Evolutionary conservation across 169 alveolate genomes (phyloP).

Genomic region (Babesia sp.): DNA sequence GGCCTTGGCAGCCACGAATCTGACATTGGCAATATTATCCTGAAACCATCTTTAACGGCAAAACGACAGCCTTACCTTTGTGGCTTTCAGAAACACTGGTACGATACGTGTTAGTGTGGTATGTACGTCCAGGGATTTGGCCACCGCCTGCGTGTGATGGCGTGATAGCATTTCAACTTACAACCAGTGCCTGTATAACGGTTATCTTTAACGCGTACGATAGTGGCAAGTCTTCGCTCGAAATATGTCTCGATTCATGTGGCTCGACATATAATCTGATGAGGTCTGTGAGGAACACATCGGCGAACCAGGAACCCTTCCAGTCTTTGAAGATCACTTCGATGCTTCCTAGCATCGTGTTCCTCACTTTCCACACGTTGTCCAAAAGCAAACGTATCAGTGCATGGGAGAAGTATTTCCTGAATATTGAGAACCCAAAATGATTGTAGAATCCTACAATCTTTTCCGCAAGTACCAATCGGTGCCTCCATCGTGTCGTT

Average conservation of each 20-base stretch:
- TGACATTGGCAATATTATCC: slow-evolving; percentile 57
- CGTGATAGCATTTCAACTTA: slow-evolving; percentile 4
- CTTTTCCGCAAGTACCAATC: slow-evolving; percentile 59
- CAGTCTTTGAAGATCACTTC: slow-evolving; percentile 47
- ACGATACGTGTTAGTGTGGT: slow-evolving; percentile 44
- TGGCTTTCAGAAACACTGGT: slow-evolving; percentile 46
- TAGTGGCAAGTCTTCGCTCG: slow-evolving; percentile 13
- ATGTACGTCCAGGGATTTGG: slow-evolving; percentile 59
- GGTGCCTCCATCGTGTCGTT: slow-evolving; percentile 56
- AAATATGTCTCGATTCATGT: slow-evolving; percentile 24
- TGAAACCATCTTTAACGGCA: background rate
- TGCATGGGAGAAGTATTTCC: slow-evolving; percentile 23
- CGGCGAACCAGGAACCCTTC: slow-evolving; percentile 47
- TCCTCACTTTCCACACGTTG: slow-evolving; percentile 67
- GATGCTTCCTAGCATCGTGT: slow-evolving; percentile 40
- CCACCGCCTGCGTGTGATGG: slow-evolving; percentile 46
- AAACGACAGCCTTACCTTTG: slow-evolving; percentile 14
- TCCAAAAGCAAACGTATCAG: slow-evolving; percentile 51
- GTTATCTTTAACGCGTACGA: slow-evolving; percentile 43
- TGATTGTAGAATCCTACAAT: slow-evolving; percentile 40
- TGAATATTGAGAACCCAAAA: slow-evolving; percentile 50
- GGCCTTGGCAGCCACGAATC: slow-evolving; percentile 60
- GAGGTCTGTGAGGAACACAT: slow-evolving; percentile 42
- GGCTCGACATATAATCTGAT: slow-evolving; percentile 39
- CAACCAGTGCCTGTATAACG: slow-evolving; percentile 62